A percentile compares a stretch with the other conserved stretches of the same genome.
phyloP scores from a whole-genome alignment of 2,329 filamentous ascomycete species.

The Colletotrichum karsti region DNA sequence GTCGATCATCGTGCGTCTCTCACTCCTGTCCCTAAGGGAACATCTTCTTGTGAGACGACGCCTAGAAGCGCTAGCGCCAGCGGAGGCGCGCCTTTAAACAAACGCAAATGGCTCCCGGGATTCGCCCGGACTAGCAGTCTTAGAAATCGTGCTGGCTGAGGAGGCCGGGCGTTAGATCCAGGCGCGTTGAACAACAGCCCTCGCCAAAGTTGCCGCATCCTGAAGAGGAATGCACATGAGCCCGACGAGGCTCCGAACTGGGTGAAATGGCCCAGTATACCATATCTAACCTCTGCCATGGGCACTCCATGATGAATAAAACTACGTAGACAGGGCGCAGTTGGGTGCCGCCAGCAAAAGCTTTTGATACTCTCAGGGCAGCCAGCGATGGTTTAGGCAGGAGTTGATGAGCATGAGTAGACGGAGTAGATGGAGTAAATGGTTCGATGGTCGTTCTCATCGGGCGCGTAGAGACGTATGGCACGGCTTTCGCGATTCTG shows the following conservation, averaged over 20 bases:
- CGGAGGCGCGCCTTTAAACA: conserved; percentile 19
- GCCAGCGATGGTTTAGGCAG: neutral
- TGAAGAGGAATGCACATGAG: too few relatives aligned
- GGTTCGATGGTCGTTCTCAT: too few relatives aligned
- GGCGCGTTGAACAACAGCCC: too few relatives aligned
- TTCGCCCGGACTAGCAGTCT: conserved; percentile 41
- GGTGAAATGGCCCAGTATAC: neutral
- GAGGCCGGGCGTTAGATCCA: neutral
- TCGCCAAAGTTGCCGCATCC: too few relatives aligned
- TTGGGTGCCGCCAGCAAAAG: too few relatives aligned
- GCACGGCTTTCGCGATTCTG: too few relatives aligned
- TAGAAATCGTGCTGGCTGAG: conserved; percentile 35
- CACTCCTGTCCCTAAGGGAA: conserved; percentile 1
- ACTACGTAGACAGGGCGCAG: too few relatives aligned
- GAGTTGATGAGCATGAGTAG: too few relatives aligned
- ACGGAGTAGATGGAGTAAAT: neutral
- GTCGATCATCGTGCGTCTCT: neutral
- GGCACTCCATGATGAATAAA: neutral
- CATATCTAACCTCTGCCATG: neutral
- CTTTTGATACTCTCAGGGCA: too few relatives aligned
- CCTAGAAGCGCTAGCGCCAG: conserved; percentile 14
- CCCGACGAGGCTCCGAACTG: too few relatives aligned
- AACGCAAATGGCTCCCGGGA: conserved; percentile 40
- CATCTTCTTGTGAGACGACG: neutral
- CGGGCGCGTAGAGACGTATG: neutral